A percentile compares a stretch with the other conserved stretches of the same genome.
Conservation (phyloP, 2,329 filamentous ascomycete species). For the Ophiostoma piceae region DNA sequence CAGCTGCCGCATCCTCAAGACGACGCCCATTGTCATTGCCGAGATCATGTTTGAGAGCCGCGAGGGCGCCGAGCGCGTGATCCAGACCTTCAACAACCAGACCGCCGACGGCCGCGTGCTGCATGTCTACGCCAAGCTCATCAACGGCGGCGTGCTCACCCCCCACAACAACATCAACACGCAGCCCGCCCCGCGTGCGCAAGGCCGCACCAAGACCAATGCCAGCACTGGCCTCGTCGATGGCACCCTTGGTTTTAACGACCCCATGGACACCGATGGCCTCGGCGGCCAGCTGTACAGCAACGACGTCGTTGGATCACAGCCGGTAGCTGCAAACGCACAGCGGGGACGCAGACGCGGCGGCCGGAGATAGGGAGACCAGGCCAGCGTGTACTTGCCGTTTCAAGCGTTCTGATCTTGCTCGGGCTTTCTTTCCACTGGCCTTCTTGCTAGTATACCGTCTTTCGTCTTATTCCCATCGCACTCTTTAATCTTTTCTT, state of each 20-base stretch:
- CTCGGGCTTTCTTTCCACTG: not conserved
- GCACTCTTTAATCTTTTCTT: not conserved
- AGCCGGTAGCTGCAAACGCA: not conserved
- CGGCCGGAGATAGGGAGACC: conserved; percentile 16
- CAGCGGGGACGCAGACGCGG: conserved; percentile 21
- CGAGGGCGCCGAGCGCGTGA: conserved; percentile 67
- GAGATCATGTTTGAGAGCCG: conserved; percentile 70
- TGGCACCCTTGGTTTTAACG: conserved; percentile 50
- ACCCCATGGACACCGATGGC: conserved; percentile 41
- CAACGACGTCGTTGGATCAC: conserved; percentile 36
- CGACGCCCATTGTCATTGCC: conserved; percentile 66
- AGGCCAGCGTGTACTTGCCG: not conserved
- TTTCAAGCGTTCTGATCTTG: not conserved
- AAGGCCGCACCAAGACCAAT: conserved; percentile 28
- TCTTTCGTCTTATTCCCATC: not conserved
- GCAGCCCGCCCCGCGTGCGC: not conserved
- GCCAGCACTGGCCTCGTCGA: conserved; percentile 44
- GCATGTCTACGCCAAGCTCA: conserved; percentile 64
- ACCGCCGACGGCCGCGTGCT: conserved; percentile 71
- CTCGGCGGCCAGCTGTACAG: conserved; percentile 46
- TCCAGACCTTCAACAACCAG: conserved; percentile 72
- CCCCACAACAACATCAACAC: conserved; percentile 29
- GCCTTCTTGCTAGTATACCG: not conserved
- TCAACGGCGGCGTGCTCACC: conserved; percentile 35
- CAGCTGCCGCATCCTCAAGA: conserved; percentile 62